Percentiles rank a stretch among this genome's conserved stretches.
These are phyloP conservation scores for Dictyostelium firmibasis DNA, from an alignment of 78 protist genomes.

Conservation along the genomic window DNA sequence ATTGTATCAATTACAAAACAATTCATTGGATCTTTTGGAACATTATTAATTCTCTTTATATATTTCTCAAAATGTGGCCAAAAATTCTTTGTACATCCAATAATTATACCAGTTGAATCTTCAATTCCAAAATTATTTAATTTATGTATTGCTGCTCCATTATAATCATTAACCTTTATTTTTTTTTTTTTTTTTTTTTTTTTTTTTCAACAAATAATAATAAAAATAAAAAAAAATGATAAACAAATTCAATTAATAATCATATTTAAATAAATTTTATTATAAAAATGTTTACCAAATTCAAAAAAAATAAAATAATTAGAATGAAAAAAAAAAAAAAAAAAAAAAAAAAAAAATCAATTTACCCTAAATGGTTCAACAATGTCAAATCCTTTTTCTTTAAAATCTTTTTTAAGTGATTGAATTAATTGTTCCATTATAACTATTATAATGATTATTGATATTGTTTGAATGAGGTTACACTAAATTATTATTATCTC, in stretches of 20 bases:
- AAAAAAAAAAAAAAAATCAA: background rate
- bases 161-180: conserved; percentile 60
- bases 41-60: background rate
- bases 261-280: background rate
- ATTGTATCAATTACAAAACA: conserved; percentile 53
- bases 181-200: background rate
- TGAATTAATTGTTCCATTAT: conserved; percentile 43
- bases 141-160: conserved; percentile 36
- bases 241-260: background rate
- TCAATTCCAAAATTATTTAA: conserved; percentile 16
- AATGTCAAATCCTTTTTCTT: conserved; percentile 64
- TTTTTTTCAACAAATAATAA: background rate
- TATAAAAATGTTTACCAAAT: too few relatives aligned
- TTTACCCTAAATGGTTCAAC: conserved; percentile 74
- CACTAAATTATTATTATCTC: conserved; percentile 6
- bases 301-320: background rate
- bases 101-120: conserved; percentile 50
- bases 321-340: background rate
- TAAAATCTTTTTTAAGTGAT: conserved; percentile 33
- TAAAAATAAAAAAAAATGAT: background rate
- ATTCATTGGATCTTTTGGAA: conserved; percentile 78
- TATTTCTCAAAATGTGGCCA: conserved; percentile 64
- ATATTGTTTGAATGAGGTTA: background rate
- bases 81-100: conserved; percentile 62
- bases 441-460: background rate